Conservation (phyloP, 2,329 filamentous ascomycete species). For the Arthrobotrys musiformis region DNA sequence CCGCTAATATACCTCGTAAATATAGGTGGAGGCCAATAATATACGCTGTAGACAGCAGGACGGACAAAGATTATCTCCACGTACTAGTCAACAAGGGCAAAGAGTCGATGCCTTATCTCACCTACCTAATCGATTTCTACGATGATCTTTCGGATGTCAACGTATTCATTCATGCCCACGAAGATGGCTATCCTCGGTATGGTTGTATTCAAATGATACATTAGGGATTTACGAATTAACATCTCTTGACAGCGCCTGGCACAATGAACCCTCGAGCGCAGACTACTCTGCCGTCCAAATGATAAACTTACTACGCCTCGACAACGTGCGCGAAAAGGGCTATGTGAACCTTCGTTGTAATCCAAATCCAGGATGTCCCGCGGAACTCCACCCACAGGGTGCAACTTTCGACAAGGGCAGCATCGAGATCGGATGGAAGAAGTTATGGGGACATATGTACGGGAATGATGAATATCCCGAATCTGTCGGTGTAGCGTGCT, state of each 20-base stretch:
- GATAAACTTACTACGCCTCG: constrained; percentile 67
- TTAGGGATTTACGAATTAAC: not conserved
- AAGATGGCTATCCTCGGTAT: constrained; percentile 56
- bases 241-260: constrained; percentile 65
- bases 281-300: constrained; percentile 65
- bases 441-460: constrained; percentile 37
- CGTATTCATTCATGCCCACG: constrained; percentile 72
- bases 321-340: constrained; percentile 67
- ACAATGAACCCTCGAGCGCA: constrained; percentile 69
- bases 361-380: constrained; percentile 70
- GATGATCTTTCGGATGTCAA: constrained; percentile 69
- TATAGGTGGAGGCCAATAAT: constrained; percentile 61
- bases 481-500: constrained; percentile 70
- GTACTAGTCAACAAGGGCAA: constrained; percentile 71
- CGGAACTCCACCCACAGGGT: constrained; percentile 64
- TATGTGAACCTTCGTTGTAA: constrained; percentile 72
- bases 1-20: not conserved
- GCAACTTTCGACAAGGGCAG: constrained; percentile 63
- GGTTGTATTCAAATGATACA: not conserved
- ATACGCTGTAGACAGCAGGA: constrained; percentile 68
- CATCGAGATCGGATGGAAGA: constrained; percentile 28
- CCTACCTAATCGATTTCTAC: constrained; percentile 73
- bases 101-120: constrained; percentile 72
- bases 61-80: constrained; percentile 61
- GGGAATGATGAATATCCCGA: constrained; percentile 49